Conservation (phyloP, 192 early-diverging fungal genomes). For the Coemansia umbellata region DNA sequence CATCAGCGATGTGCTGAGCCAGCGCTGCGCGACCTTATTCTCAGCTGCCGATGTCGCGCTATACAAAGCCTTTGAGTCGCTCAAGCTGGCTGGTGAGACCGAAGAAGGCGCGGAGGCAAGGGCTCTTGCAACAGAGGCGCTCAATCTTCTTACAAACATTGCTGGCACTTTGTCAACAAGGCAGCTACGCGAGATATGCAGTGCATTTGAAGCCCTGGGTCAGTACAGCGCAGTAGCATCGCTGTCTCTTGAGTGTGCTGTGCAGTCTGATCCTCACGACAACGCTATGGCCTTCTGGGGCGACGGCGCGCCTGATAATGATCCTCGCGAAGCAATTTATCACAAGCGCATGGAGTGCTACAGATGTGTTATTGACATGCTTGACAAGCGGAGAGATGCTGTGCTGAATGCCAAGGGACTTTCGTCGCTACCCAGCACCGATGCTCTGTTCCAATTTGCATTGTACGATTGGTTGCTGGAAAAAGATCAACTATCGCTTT, state of each 20-base stretch:
- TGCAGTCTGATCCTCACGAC: conserved; percentile 56
- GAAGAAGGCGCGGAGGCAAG: conserved; percentile 46
- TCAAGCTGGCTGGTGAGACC: conserved; percentile 51
- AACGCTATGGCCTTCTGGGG: conserved; percentile 55
- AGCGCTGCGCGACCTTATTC: conserved; percentile 64
- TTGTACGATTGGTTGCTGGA: conserved; percentile 65
- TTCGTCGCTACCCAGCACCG: conserved; percentile 48
- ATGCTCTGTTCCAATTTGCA: conserved; percentile 62
- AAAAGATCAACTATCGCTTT: conserved; percentile 36
- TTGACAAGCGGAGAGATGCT: conserved; percentile 17
- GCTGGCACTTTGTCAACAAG: conserved; percentile 39
- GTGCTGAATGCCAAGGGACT: conserved; percentile 8
- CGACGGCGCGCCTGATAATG: conserved; percentile 54
- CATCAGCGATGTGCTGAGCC: conserved; percentile 60
- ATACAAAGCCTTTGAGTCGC: conserved; percentile 59
- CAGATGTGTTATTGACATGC: conserved; percentile 30
- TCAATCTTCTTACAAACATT: conserved; percentile 50
- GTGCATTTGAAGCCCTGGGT: conserved; percentile 48
- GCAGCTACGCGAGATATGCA: conserved; percentile 52
- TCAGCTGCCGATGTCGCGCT: conserved; percentile 59
- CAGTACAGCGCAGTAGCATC: conserved; percentile 50
- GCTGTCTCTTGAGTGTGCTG: conserved; percentile 56
- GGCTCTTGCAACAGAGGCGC: conserved; percentile 41
- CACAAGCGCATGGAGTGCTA: conserved; percentile 45
- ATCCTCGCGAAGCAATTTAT: conserved; percentile 42